phyloP scores from a whole-genome alignment of 305 asterid genomes.

The Fraxinus paxiana region DNA sequence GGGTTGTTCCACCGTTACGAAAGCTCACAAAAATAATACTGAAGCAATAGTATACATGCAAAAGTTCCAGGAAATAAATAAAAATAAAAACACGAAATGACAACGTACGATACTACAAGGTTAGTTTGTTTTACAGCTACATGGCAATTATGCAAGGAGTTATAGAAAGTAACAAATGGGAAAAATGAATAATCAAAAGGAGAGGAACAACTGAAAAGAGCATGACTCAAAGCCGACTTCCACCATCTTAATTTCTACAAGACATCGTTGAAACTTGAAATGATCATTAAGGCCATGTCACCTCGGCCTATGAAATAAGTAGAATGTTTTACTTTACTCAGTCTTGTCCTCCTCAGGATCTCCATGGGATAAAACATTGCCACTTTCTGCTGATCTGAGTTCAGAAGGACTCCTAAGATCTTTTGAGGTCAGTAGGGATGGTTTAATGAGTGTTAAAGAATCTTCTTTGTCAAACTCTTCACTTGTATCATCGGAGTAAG shows the following conservation, averaged over 20 bases:
- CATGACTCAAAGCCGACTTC: slow-evolving; percentile 1
- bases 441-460: slow-evolving; percentile 69
- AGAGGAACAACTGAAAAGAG: slow-evolving; percentile 3
- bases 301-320: not conserved
- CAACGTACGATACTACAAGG: not conserved
- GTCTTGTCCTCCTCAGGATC: slow-evolving; percentile 69
- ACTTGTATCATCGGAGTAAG: slow-evolving; percentile 70
- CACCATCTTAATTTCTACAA: slow-evolving; percentile 30
- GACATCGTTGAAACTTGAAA: slow-evolving; percentile 16
- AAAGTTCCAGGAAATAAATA: not conserved
- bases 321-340: slow-evolving; percentile 31
- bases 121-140: not conserved
- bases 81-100: not conserved
- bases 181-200: not conserved
- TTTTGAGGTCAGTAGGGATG: slow-evolving; percentile 48
- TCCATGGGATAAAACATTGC: slow-evolving; percentile 32
- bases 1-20: too few species aligned
- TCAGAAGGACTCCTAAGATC: slow-evolving; percentile 44
- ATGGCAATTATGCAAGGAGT: not conserved
- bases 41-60: not conserved
- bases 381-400: slow-evolving; percentile 35
- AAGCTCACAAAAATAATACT: not conserved
- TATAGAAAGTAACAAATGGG: not conserved
- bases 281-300: not conserved
- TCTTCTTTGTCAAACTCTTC: slow-evolving; percentile 80